Conservation (phyloP, 148 eudicot species). For the Camellia lanceoleosa region DNA sequence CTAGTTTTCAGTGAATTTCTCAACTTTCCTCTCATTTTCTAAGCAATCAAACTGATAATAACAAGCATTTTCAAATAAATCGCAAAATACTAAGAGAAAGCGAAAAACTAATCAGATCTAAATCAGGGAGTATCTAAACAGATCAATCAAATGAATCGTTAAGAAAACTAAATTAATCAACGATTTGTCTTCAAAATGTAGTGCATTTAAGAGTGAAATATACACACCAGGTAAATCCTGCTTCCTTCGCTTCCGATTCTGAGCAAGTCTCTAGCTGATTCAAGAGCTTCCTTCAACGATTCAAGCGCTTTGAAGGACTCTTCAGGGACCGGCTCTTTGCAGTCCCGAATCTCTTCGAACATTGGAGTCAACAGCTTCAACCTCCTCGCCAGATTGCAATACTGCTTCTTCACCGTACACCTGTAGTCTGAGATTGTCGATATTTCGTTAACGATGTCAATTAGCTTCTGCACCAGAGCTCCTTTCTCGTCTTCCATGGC, state of each 20-base stretch:
- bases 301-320: conserved; percentile 26
- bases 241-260: conserved; percentile 64
- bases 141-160: neutral
- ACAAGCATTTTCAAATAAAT: neutral
- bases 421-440: conserved; percentile 56
- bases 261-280: conserved; percentile 62
- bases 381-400: conserved; percentile 67
- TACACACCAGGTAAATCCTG: conserved; percentile 73
- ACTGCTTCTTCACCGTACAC: conserved; percentile 62
- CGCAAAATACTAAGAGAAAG: neutral
- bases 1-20: neutral
- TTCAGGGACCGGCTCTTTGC: conserved; percentile 29
- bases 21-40: neutral
- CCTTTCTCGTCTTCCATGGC: conserved; percentile 55
- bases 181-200: neutral
- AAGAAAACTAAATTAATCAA: neutral
- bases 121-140: neutral
- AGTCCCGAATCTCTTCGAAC: conserved; percentile 89
- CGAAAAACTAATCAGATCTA: conserved; percentile 10
- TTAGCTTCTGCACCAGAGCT: conserved; percentile 43
- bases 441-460: conserved; percentile 51
- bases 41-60: neutral
- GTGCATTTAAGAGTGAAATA: neutral
- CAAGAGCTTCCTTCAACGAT: conserved; percentile 36
- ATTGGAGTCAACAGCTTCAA: conserved; percentile 77